Conservation (phyloP, 805 yeast species). For the Pichia californica region DNA sequence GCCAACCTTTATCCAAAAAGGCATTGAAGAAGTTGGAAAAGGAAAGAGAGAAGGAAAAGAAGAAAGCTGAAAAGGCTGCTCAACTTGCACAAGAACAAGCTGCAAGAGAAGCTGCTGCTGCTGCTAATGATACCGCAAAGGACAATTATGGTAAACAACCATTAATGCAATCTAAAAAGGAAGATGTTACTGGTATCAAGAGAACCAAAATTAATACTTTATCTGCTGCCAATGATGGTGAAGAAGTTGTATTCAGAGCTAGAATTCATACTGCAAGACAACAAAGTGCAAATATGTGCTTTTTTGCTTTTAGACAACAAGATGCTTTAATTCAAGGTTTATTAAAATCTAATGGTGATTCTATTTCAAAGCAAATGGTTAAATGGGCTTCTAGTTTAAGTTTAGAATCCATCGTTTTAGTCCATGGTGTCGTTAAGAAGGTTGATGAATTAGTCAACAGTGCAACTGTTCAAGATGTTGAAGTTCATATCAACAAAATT, state of each 20-base stretch:
- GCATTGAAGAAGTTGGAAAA: conserved; percentile 93
- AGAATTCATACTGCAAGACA: conserved; percentile 90
- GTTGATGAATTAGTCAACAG: conserved; percentile 84
- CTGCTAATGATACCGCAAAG: conserved; percentile 80
- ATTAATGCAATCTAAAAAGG: conserved; percentile 58
- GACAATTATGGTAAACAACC: conserved; percentile 88
- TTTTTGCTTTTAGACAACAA: conserved; percentile 90
- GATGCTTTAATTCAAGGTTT: conserved; percentile 75
- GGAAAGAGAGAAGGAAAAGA: conserved; percentile 85
- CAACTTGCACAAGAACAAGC: conserved; percentile 83
- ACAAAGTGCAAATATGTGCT: conserved; percentile 93
- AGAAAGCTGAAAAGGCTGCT: conserved; percentile 89
- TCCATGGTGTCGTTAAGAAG: conserved; percentile 76
- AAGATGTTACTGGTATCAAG: conserved; percentile 52
- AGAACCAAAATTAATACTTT: conserved; percentile 56
- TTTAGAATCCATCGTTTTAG: conserved; percentile 87
- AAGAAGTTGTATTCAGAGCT: conserved; percentile 81
- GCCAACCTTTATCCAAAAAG: conserved; percentile 85
- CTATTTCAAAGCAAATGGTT: conserved; percentile 89
- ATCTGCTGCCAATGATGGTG: conserved; percentile 61
- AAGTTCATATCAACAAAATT: conserved; percentile 70
- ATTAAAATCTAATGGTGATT: conserved; percentile 61
- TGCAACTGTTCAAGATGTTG: conserved; percentile 87
- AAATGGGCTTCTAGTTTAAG: conserved; percentile 88
- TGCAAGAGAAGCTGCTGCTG: conserved; percentile 58